Percentiles rank a stretch among this genome's conserved stretches.
Conservation (phyloP, 1,284 basidiomycete genomes). For the Serendipita sp. region DNA sequence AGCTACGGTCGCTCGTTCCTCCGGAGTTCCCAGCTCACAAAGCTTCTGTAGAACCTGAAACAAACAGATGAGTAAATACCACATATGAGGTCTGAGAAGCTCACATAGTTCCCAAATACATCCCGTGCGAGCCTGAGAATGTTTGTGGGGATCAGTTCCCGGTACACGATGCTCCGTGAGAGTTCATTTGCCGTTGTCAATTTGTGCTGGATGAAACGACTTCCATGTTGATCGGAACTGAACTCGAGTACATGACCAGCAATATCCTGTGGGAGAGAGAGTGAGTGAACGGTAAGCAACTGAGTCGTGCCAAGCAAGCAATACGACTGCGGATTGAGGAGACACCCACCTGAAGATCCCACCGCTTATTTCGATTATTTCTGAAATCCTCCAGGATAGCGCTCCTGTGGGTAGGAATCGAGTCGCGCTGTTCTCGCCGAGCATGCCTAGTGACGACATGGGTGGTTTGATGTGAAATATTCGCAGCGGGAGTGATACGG, state of each 20-base stretch:
- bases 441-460: neutral
- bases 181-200: conserved; percentile 63
- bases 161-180: conserved; percentile 73
- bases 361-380: conserved; percentile 60
- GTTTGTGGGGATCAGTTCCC: conserved; percentile 74
- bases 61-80: conserved; percentile 8
- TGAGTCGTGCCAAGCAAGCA: neutral
- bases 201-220: conserved; percentile 80
- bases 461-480: neutral
- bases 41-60: conserved; percentile 83
- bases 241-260: conserved; percentile 83
- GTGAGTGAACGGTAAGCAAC: neutral
- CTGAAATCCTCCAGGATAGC: conserved; percentile 70
- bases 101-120: conserved; percentile 92
- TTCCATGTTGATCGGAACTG: conserved; percentile 86
- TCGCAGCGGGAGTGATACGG: neutral
- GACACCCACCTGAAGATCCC: conserved; percentile 58
- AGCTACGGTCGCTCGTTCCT: conserved; percentile 61
- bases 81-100: conserved; percentile 16
- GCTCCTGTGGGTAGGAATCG: neutral
- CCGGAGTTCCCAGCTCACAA: conserved; percentile 75
- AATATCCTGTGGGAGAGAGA: conserved; percentile 48
- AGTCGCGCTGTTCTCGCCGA: conserved; percentile 1
- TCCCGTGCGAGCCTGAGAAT: conserved; percentile 76
- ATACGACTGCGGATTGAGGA: neutral